Evolutionary conservation across 139 green algal genomes (phyloP), one percentile per base, ranked within the genome.

Genomic region (Chlorella sp.): DNA sequence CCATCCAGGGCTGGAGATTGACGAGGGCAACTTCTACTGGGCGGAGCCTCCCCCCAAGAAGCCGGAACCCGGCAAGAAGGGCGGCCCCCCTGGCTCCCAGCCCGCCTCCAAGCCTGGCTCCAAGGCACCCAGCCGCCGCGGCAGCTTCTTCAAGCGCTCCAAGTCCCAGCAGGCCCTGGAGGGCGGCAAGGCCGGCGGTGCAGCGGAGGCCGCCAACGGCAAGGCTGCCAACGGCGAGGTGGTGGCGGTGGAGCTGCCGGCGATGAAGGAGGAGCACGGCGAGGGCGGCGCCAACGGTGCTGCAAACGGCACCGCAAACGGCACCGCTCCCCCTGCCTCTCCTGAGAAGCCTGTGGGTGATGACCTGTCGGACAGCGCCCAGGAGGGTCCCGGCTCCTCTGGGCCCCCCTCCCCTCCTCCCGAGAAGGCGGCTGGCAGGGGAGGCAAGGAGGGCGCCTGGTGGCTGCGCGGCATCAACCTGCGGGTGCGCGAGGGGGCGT

Each of bases 381-480:
- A 39, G 26, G 60, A 72, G 25, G 36, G 57, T 11, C 74, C 64
- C 65, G 21, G 18, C 26, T 39, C 41, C 56, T 63, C 47, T 38
- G 84, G 30, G 30, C 41, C 62, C 28, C 16, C 84, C 32, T 71
- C 76, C 2, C 57, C 76, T 26, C 76, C 76, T 3, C 38, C 57
- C 3, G 76, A 72, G 25, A 70, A 41, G 55, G 74, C 55, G n/a
- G n/a, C n/a, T n/a, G n/a, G n/a, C 32, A 81, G 23, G 72, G 51
- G 64, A 80, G 64, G 20, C 80, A 78, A 86, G 64, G 74, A 74
- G 15, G 82, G 67, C n/a, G 74, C 85, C 62, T 93, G 86, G 85
- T 80, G 78, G 81, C 86, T 98, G 64, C 51, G 62, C 13, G 86
- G 88, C 83, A 82, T 98, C n/a, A 92, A 91, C 65, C 82, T 98